phyloP scores from a whole-genome alignment of 495 filamentous ascomycete species.

The Hyaloscypha variabilis region DNA sequence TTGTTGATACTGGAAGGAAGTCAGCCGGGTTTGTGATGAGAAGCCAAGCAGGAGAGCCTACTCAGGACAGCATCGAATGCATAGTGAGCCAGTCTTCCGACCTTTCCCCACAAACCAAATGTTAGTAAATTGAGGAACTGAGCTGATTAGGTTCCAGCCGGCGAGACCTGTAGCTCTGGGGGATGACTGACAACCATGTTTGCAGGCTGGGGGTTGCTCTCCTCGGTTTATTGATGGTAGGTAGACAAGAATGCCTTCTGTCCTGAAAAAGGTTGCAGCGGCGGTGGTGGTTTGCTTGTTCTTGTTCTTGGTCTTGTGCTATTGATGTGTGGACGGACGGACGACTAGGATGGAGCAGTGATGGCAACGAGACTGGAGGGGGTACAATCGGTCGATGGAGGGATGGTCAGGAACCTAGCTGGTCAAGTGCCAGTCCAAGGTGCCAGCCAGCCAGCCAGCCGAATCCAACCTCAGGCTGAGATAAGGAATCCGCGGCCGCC shows the following conservation, averaged over 20 bases:
- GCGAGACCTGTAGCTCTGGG: slow-evolving; percentile 17
- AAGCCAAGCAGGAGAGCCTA: slow-evolving; percentile 45
- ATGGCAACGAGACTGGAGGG: no score
- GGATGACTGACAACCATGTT: slow-evolving; percentile 49
- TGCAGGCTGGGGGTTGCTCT: neutral
- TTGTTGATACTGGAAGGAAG: slow-evolving; percentile 73
- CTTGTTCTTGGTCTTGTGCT: no score
- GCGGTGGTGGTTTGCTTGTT: neutral
- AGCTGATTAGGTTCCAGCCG: slow-evolving; percentile 32
- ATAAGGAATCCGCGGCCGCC: no score
- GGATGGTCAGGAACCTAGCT: no score
- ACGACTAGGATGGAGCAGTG: no score
- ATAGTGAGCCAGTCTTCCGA: slow-evolving; percentile 91
- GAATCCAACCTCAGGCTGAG: no score
- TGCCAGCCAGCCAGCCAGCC: no score
- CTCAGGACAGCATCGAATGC: slow-evolving; percentile 94
- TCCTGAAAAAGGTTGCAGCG: neutral
- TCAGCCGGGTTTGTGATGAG: neutral
- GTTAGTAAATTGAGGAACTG: slow-evolving; percentile 65
- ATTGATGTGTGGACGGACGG: no score
- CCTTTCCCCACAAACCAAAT: slow-evolving; percentile 67
- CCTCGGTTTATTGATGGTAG: neutral
- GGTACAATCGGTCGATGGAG: no score
- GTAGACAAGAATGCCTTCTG: neutral
- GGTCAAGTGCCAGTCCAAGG: no score